phyloP scores from a whole-genome alignment of 129 eudicot genomes.

The Lactuca sativa region DNA sequence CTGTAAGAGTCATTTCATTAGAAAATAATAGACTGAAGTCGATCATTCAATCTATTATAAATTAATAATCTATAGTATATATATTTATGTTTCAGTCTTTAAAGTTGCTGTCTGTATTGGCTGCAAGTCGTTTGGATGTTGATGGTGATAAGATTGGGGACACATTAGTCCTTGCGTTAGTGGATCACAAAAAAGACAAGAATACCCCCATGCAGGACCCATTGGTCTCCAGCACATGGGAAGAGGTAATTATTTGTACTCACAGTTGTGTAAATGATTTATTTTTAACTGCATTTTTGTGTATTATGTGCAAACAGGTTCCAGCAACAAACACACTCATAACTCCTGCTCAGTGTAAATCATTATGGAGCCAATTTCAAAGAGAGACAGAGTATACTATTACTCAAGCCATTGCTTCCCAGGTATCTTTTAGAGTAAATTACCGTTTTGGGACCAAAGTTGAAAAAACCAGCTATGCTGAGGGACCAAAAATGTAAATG shows the following conservation, averaged over 20 bases:
- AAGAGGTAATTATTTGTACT: conserved; percentile 42
- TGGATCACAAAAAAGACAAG: conserved; percentile 47
- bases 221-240: conserved; percentile 92
- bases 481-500: neutral
- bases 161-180: conserved; percentile 72
- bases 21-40: neutral
- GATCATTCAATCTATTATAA: conserved; percentile 1
- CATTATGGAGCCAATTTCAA: conserved; percentile 90
- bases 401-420: conserved; percentile 89
- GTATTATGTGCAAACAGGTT: conserved; percentile 43
- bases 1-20: conserved; percentile 54
- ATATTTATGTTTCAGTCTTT: conserved; percentile 52
- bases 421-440: conserved; percentile 35
- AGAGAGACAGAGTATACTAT: conserved; percentile 90
- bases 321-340: conserved; percentile 84
- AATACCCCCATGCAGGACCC: conserved; percentile 52
- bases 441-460: neutral
- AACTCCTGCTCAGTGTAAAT: conserved; percentile 93
- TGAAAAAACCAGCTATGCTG: neutral
- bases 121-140: conserved; percentile 75
- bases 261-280: neutral
- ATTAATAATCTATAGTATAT: neutral
- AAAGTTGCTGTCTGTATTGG: conserved; percentile 73
- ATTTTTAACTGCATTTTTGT: neutral
- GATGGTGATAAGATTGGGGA: conserved; percentile 65